Conservation (phyloP, 2,329 filamentous ascomycete species). For the Scopulariopsis brevicaulis region DNA sequence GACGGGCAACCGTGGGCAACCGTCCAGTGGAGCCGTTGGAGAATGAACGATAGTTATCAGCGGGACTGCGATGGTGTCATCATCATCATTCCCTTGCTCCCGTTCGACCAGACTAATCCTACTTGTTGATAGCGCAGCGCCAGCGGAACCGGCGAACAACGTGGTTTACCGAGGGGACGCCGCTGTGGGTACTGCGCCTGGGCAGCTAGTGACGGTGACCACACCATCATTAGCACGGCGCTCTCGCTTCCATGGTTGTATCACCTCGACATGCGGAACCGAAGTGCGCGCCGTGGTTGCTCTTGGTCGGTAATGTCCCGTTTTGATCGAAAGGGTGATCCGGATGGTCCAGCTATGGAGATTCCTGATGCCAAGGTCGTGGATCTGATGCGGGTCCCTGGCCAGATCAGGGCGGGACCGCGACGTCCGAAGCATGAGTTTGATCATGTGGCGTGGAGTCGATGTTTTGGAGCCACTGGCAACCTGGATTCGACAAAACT, state of each 20-base stretch:
- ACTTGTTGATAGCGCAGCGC: not conserved
- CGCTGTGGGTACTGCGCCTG: not conserved
- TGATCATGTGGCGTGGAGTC: not conserved
- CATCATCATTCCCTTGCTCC: not conserved
- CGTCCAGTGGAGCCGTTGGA: not conserved
- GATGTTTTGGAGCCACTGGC: not conserved
- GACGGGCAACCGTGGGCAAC: not conserved
- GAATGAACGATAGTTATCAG: not conserved
- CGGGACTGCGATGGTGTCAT: not conserved
- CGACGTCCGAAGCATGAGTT: not conserved
- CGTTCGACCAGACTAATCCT: not conserved
- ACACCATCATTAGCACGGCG: not conserved
- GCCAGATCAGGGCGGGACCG: not conserved
- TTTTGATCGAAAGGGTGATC: not conserved
- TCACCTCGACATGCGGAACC: not conserved
- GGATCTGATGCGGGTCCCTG: not conserved
- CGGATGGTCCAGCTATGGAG: no score
- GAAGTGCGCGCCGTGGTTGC: not conserved
- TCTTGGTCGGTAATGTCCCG: not conserved
- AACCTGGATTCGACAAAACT: not conserved
- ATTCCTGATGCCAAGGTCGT: not conserved
- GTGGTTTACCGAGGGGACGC: not conserved
- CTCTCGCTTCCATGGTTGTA: not conserved
- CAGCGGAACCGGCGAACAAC: not conserved
- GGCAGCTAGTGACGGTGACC: not conserved